These are phyloP conservation scores for Stephanodiscus minutulus DNA, from an alignment of 108 stramenopile genomes.

Conservation along the genomic window DNA sequence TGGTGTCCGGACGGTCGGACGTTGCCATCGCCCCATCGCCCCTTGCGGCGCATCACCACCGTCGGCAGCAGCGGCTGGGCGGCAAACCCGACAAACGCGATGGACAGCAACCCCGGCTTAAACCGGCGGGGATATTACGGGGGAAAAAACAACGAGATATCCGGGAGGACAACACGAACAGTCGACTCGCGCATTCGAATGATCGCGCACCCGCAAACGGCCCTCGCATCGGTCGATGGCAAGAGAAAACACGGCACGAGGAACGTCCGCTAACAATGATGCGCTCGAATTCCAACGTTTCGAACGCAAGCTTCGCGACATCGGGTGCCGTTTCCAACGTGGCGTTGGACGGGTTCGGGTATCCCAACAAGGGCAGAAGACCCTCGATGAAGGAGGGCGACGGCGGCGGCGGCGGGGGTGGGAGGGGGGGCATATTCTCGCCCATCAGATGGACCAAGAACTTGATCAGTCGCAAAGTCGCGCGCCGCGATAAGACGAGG, in stretches of 20 bases:
- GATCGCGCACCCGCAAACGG: too few relatives aligned
- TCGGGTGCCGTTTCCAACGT: neutral
- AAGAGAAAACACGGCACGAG: neutral
- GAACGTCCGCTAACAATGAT: neutral
- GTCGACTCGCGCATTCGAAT: too few relatives aligned
- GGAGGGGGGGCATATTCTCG: neutral
- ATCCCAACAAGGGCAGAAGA: neutral
- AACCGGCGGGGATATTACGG: neutral
- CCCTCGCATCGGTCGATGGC: neutral
- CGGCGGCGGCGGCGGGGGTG: too few relatives aligned
- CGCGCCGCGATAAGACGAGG: too few relatives aligned
- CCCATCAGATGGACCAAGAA: too few relatives aligned
- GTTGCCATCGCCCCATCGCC: slow-evolving; percentile 3
- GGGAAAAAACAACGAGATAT: too few relatives aligned
- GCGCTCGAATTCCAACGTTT: slow-evolving; percentile 1
- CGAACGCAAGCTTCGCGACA: neutral
- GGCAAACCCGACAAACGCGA: neutral
- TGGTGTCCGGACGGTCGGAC: neutral
- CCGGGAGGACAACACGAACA: too few relatives aligned
- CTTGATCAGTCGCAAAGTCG: too few relatives aligned
- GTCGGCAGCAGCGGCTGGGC: neutral
- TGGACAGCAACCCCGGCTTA: neutral
- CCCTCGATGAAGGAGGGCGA: neutral
- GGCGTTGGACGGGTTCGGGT: neutral
- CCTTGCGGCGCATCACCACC: neutral